These are phyloP conservation scores for Russula griseocarnosa DNA, from an alignment of 768 basidiomycete genomes.

Conservation along the genomic window DNA sequence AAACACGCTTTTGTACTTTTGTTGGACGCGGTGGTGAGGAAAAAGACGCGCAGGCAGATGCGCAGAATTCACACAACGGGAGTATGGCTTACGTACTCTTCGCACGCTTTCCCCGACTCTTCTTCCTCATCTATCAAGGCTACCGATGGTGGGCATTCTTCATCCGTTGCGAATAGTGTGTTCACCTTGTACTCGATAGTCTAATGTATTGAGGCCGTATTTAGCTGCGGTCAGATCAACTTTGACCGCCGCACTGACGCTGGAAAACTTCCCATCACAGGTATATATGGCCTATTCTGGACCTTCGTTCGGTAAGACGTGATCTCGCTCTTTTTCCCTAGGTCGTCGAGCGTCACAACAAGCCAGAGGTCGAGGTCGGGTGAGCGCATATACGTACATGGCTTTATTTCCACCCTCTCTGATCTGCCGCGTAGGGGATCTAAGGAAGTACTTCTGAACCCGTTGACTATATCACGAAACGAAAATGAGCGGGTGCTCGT, in stretches of 20 bases:
- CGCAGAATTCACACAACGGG: too few species aligned
- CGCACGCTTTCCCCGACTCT: conserved; percentile 14
- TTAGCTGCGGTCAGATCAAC: conserved; percentile 94
- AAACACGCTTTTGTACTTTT: conserved; percentile 17
- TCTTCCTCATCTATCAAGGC: neutral
- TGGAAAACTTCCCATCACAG: conserved; percentile 98
- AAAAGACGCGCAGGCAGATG: conserved; percentile 1
- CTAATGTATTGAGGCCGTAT: conserved; percentile 93
- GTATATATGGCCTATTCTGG: conserved; percentile 42
- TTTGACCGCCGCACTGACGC: conserved; percentile 92
- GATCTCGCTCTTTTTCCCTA: conserved; percentile 36
- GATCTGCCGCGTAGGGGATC: conserved; percentile 57
- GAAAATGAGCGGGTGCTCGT: conserved; percentile 96
- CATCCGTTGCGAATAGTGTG: neutral
- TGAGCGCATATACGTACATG: conserved; percentile 34
- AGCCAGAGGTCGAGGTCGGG: conserved; percentile 91
- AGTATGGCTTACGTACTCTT: conserved; percentile 44
- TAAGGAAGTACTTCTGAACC: conserved; percentile 90
- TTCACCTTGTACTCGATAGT: conserved; percentile 46
- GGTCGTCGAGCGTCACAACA: conserved; percentile 97
- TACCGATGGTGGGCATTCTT: conserved; percentile 24
- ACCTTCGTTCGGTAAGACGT: conserved; percentile 22
- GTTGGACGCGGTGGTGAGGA: neutral
- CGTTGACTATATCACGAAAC: conserved; percentile 91
- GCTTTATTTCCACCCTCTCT: neutral